Evolutionary conservation across 371 early-diverging fungal species (phyloP).

Genomic region (Mortierella sp.): DNA sequence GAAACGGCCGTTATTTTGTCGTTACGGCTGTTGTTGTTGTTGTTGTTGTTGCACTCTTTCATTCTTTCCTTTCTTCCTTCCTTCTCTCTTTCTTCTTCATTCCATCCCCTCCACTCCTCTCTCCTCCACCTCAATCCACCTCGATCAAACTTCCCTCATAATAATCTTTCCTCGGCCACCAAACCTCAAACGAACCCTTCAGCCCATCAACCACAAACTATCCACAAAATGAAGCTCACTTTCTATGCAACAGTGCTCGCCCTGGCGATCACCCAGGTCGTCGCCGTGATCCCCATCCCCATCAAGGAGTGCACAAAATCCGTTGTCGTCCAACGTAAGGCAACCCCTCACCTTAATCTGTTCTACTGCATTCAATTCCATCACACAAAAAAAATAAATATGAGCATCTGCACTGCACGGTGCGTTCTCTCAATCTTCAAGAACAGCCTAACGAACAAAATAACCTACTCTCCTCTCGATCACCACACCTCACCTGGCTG

Average conservation of each 20-base stretch:
- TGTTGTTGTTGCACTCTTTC: background rate
- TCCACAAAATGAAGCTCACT: conserved; percentile 33
- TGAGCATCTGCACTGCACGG: background rate
- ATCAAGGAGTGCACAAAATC: conserved; percentile 24
- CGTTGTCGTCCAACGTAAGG: conserved; percentile 18
- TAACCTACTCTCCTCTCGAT: too few species aligned
- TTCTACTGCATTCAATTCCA: background rate
- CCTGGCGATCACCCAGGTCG: conserved; percentile 25
- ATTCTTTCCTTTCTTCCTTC: too few species aligned
- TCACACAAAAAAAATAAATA: background rate
- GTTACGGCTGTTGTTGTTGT: background rate
- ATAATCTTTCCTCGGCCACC: too few species aligned
- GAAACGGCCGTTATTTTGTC: too few species aligned
- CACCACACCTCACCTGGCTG: background rate
- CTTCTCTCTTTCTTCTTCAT: background rate
- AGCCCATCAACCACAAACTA: too few species aligned
- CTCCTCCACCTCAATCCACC: background rate
- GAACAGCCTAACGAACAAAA: background rate
- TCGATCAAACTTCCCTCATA: too few species aligned
- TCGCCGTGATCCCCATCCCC: conserved; percentile 31
- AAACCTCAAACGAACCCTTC: too few species aligned
- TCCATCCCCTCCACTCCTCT: background rate
- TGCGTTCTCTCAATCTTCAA: background rate
- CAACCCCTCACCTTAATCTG: too few species aligned
- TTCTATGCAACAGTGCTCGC: conserved; percentile 19